Base-by-base conservation (phyloP, 805 yeast species). In the Wickerhamiella siamensis region DNA sequence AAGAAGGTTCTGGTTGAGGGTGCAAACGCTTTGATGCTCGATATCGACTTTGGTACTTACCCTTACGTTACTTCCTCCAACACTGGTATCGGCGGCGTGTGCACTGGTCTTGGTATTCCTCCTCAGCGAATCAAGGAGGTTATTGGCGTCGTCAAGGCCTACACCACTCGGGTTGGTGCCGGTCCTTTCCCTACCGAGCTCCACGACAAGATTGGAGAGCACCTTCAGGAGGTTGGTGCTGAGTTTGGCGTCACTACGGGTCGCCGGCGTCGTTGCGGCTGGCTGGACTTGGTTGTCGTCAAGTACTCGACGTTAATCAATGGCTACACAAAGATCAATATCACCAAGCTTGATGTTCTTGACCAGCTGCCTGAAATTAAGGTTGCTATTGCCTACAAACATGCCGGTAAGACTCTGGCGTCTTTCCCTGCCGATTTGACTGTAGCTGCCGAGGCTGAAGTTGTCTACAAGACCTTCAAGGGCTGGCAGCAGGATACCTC, bases 151-250 rank as follows among this genome's bases (percentile, higher is more conserved):
- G 97, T 88, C 37, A 91, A 91, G 70, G 97, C 97, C 33, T 91
- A 91, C 66, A 91, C 98, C 36, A 91, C 98, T 31, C 78, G 98
- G 65, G 98, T 91, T 43, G 98, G 98, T 55, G 97, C 87, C 60
- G 98, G 98, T 50, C 98, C 98, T 26, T 91, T 91, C 81, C 96
- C 98, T 47, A 79, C 97, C 43, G 98, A 91, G 66, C 97, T 87
- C 62, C 72, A 87, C 59, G 86, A 88, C 62, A 77, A 66, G 31
- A 75, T 68, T 38, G 98, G 98, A 57, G 94, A 82, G 55, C 74
- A 75, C 51, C 70, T 91, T 58, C 98, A 91, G 63, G 65, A 70
- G 35, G 83, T 91, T 48, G 98, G 98, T 56, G 94, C 87, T 44
- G 98, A 91, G 66, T 83, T 60, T 56, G 98, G 98, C 65, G 98